These are phyloP conservation scores for Climacium dendroides DNA, from an alignment of 225 moss, liverwort and hornwort species.

Conservation along the genomic window DNA sequence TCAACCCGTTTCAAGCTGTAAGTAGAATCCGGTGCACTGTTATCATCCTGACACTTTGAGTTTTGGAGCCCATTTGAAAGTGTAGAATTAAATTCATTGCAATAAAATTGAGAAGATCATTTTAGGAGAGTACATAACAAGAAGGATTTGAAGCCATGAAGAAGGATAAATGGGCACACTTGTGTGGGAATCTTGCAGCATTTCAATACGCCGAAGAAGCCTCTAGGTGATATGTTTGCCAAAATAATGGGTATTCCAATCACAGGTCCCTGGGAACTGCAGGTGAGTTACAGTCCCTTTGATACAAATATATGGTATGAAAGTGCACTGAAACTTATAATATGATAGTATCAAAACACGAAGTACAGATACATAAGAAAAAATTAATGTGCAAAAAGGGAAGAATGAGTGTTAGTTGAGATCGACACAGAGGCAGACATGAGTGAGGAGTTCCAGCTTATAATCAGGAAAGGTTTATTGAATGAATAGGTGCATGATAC, in stretches of 20 bases:
- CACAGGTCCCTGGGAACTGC: too few species aligned
- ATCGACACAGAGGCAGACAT: neutral
- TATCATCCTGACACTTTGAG: too few species aligned
- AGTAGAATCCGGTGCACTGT: too few species aligned
- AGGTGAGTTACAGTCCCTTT: neutral
- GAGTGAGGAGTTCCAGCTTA: neutral
- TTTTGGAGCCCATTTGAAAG: too few species aligned
- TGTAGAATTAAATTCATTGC: too few species aligned
- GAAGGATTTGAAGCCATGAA: neutral
- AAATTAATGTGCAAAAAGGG: too few species aligned
- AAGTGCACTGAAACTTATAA: neutral
- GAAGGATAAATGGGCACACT: neutral
- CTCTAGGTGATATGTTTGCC: neutral
- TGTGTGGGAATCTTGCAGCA: neutral
- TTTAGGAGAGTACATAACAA: neutral
- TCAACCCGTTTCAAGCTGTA: too few species aligned
- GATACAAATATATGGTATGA: neutral
- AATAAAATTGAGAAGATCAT: too few species aligned
- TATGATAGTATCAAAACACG: neutral
- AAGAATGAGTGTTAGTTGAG: neutral
- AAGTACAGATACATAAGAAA: too few species aligned
- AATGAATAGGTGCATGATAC: slow-evolving; percentile 11
- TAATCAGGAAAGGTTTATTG: slow-evolving; percentile 6
- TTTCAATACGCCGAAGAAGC: neutral
- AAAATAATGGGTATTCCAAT: neutral